These are phyloP conservation scores for Venturia effusa DNA, from an alignment of 2,329 filamentous ascomycete genomes.

Conservation along the genomic window DNA sequence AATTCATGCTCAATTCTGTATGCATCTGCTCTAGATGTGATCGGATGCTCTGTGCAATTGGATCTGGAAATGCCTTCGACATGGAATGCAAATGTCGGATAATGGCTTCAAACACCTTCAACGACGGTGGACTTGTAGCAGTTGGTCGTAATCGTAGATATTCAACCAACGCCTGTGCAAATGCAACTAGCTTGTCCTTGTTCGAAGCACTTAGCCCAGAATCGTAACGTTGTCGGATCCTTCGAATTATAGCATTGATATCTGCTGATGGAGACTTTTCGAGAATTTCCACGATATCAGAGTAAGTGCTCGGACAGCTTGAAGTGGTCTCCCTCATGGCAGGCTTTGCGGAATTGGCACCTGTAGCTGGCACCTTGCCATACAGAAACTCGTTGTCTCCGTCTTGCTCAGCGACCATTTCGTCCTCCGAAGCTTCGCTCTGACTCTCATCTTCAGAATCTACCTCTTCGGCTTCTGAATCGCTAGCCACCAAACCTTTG, in stretches of 20 bases:
- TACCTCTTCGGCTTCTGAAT: slow-evolving; percentile 43
- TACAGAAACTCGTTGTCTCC: slow-evolving; percentile 1
- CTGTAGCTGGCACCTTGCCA: slow-evolving; percentile 21
- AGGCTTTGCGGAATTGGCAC: slow-evolving; percentile 50
- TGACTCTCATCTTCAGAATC: slow-evolving; percentile 46
- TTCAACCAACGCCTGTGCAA: slow-evolving; percentile 55
- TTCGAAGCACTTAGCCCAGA: slow-evolving; percentile 76
- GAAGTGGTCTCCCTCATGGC: slow-evolving; percentile 51
- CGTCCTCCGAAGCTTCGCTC: slow-evolving; percentile 43
- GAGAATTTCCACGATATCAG: slow-evolving; percentile 58
- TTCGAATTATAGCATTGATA: slow-evolving; percentile 69
- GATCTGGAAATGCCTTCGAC: slow-evolving; percentile 71
- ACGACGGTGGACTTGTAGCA: slow-evolving; percentile 36
- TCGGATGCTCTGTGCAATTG: slow-evolving; percentile 68
- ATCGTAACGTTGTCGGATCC: slow-evolving; percentile 86
- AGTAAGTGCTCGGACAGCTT: slow-evolving; percentile 67
- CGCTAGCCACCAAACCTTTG: slow-evolving; percentile 75
- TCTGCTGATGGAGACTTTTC: slow-evolving; percentile 51
- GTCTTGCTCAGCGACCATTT: slow-evolving; percentile 16
- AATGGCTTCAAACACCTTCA: slow-evolving; percentile 63
- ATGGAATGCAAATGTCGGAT: slow-evolving; percentile 89
- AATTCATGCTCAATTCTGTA: slow-evolving; percentile 39
- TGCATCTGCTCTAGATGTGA: slow-evolving; percentile 52
- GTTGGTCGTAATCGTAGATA: slow-evolving; percentile 44
- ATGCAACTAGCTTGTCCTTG: slow-evolving; percentile 67